phyloP scores from a whole-genome alignment of 495 filamentous ascomycete species.

The Lentithecium fluviatile region DNA sequence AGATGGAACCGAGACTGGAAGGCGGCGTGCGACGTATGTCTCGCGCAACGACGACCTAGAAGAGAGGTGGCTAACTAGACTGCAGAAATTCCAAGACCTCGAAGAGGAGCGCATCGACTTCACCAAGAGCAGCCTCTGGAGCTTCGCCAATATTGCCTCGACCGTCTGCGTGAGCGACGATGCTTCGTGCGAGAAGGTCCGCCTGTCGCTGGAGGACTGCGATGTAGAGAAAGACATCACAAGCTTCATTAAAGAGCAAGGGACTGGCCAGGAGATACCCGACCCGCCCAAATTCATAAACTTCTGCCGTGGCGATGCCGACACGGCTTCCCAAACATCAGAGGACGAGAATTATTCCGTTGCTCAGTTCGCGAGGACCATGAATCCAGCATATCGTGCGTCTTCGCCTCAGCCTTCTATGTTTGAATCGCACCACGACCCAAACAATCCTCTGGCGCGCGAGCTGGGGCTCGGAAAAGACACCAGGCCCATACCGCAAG shows the following conservation, averaged over 20 bases:
- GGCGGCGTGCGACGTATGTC: constrained; percentile 76
- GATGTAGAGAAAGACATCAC: constrained; percentile 96
- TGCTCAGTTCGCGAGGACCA: constrained; percentile 89
- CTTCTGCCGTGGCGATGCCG: constrained; percentile 89
- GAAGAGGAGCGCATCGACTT: constrained; percentile 97
- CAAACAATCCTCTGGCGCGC: constrained; percentile 64
- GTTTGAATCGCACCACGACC: constrained; percentile 86
- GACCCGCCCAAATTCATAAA: constrained; percentile 98
- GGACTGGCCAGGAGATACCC: constrained; percentile 95
- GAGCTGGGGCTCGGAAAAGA: constrained; percentile 59
- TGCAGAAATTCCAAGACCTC: constrained; percentile 94
- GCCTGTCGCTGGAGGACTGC: constrained; percentile 90
- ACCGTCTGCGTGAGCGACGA: constrained; percentile 99
- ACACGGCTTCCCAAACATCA: constrained; percentile 75
- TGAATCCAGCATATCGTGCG: constrained; percentile 91
- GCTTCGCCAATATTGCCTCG: constrained; percentile 92
- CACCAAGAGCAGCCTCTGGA: constrained; percentile 95
- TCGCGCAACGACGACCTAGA: background rate
- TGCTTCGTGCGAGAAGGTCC: constrained; percentile 90
- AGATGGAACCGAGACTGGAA: constrained; percentile 99
- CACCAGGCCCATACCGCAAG: constrained; percentile 2
- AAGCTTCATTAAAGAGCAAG: constrained; percentile 81
- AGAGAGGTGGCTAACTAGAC: constrained; percentile 34
- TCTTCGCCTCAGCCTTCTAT: constrained; percentile 87
- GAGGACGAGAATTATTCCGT: constrained; percentile 87